Percentiles rank a stretch among this genome's conserved stretches.
Conservation (phyloP, 495 filamentous ascomycete genomes). For the Penicillium pancosmium region DNA sequence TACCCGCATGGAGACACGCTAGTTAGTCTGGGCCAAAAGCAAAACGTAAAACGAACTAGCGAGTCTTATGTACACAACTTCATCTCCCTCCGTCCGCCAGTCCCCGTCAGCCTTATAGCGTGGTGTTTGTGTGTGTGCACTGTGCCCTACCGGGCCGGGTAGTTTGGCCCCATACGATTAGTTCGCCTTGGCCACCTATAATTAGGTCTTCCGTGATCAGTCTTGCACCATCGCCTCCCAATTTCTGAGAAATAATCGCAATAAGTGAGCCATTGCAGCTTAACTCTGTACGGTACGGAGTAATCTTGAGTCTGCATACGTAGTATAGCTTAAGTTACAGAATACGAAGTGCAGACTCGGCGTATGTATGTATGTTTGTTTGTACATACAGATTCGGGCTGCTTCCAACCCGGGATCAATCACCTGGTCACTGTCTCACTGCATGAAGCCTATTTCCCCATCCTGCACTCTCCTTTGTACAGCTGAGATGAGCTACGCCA, state of each 20-base stretch:
- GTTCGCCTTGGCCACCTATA: not conserved
- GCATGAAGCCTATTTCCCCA: slow-evolving; percentile 1
- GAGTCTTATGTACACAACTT: not conserved
- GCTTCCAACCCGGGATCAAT: not conserved
- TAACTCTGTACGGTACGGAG: not conserved
- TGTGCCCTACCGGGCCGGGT: not conserved
- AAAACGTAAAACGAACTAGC: not conserved
- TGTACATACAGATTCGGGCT: too few species aligned
- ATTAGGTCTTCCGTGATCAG: not conserved
- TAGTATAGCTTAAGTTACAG: not conserved
- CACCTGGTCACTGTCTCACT: not conserved
- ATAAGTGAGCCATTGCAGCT: not conserved
- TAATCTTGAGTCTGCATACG: not conserved
- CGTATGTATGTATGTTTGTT: too few species aligned
- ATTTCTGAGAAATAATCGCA: not conserved
- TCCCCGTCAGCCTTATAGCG: not conserved
- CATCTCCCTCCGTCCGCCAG: not conserved
- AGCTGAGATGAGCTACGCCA: not conserved
- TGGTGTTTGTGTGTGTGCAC: not conserved
- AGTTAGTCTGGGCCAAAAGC: not conserved
- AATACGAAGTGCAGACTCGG: too few species aligned
- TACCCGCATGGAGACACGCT: too few species aligned
- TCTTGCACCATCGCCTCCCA: not conserved
- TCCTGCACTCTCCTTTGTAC: not conserved
- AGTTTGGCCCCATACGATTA: too few species aligned